phyloP scores from a whole-genome alignment of 306 rosid species.

The Dalbergia oliveri region DNA sequence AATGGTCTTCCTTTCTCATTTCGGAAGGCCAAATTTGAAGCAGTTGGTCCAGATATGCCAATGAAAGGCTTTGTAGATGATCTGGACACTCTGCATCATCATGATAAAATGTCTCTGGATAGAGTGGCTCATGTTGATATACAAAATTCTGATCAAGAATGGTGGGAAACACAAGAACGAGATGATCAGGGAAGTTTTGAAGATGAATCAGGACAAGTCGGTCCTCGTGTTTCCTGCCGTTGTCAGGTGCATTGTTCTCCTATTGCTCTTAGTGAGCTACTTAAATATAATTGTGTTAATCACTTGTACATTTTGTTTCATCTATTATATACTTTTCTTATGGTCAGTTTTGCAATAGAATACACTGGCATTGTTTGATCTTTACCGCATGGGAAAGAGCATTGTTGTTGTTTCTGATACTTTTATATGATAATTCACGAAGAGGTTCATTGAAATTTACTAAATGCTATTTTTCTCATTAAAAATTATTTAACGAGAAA shows the following conservation, averaged over 20 bases:
- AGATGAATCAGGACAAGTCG: conserved; percentile 90
- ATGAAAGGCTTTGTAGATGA: conserved; percentile 93
- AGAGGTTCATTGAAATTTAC: conserved; percentile 32
- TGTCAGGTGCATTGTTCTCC: conserved; percentile 73
- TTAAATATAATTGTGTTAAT: conserved; percentile 6
- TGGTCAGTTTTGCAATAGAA: background rate
- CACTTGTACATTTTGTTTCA: conserved; percentile 26
- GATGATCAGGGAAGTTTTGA: conserved; percentile 75
- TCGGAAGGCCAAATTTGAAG: conserved; percentile 62
- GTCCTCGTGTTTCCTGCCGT: conserved; percentile 91
- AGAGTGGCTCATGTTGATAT: conserved; percentile 45
- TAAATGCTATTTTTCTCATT: conserved; percentile 23
- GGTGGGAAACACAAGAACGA: conserved; percentile 98
- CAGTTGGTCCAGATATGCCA: conserved; percentile 74
- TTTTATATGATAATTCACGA: conserved; percentile 30
- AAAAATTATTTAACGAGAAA: conserved; percentile 10
- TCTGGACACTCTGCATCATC: conserved; percentile 57
- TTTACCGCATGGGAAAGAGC: too few relatives aligned
- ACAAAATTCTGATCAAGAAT: conserved; percentile 60
- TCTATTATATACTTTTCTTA: conserved; percentile 16
- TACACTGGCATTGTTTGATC: background rate
- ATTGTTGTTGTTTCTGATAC: background rate
- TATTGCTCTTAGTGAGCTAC: conserved; percentile 21
- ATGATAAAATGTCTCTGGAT: conserved; percentile 39
- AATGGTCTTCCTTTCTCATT: conserved; percentile 55